A percentile compares a stretch with the other conserved stretches of the same genome.
Conservation (phyloP, 2,329 filamentous ascomycete species). For the Diaporthe longicolla region DNA sequence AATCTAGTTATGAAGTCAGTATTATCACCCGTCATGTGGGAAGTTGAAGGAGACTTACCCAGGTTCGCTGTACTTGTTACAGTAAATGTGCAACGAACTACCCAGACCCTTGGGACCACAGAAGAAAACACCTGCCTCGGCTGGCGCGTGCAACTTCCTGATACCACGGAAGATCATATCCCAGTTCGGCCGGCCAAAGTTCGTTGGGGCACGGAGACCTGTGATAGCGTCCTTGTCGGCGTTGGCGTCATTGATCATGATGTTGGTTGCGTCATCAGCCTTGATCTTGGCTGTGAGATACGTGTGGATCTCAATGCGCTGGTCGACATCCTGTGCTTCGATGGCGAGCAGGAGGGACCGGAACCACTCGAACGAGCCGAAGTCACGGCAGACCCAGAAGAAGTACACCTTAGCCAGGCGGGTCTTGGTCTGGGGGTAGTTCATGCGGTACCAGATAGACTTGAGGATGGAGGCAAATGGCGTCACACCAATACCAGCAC, state of each 20-base stretch:
- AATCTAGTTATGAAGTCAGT: constrained; percentile 61
- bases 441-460: constrained; percentile 95
- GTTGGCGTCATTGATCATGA: constrained; percentile 93
- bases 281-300: constrained; percentile 92
- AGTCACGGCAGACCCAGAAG: constrained; percentile 93
- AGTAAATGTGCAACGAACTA: constrained; percentile 83
- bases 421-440: constrained; percentile 85
- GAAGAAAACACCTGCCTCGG: constrained; percentile 85
- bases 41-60: constrained; percentile 64
- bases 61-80: constrained; percentile 89
- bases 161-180: constrained; percentile 91
- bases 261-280: constrained; percentile 87
- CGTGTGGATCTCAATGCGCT: constrained; percentile 90
- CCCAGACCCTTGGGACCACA: constrained; percentile 87
- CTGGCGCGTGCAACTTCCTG: constrained; percentile 81
- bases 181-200: constrained; percentile 91
- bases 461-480: constrained; percentile 90
- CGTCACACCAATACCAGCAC: constrained; percentile 88
- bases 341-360: constrained; percentile 86
- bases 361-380: constrained; percentile 93
- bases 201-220: constrained; percentile 84
- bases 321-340: constrained; percentile 86
- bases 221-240: constrained; percentile 89
- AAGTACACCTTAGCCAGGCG: constrained; percentile 89
- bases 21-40: background rate